Conservation (phyloP, 805 yeast species). For the Candida sphagnicola region DNA sequence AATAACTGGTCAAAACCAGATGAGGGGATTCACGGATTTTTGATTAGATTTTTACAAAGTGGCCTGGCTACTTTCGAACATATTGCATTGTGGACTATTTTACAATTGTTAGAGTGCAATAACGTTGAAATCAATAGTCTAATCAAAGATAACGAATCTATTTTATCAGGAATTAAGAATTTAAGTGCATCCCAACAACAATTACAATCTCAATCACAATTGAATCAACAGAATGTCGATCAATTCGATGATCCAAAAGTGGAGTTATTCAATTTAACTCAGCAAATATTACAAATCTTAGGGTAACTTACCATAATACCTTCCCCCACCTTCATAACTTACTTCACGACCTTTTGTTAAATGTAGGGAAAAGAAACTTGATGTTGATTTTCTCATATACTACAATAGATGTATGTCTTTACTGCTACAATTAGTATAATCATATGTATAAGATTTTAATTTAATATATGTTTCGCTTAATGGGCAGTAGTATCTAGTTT, state of each 20-base stretch:
- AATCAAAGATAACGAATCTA: conserved; percentile 52
- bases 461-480: not conserved
- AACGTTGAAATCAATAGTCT: conserved; percentile 56
- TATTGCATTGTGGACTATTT: conserved; percentile 94
- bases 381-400: not conserved
- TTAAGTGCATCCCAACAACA: conserved; percentile 39
- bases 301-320: conserved; percentile 20
- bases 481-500: not conserved
- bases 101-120: conserved; percentile 87
- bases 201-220: conserved; percentile 18
- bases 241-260: conserved; percentile 59
- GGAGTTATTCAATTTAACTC: conserved; percentile 62
- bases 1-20: conserved; percentile 74
- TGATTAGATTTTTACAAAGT: conserved; percentile 72
- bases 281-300: conserved; percentile 57
- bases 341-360: not conserved
- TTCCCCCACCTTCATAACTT: not conserved
- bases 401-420: conserved; percentile 1
- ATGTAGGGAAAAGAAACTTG: not conserved
- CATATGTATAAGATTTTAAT: not conserved
- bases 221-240: conserved; percentile 24
- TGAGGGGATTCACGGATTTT: conserved; percentile 83
- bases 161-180: conserved; percentile 52
- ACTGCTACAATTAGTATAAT: not conserved
- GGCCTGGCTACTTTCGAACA: conserved; percentile 95